These are phyloP conservation scores for Favolaschia claudopus DNA, from an alignment of 768 basidiomycete species.

Conservation along the genomic window DNA sequence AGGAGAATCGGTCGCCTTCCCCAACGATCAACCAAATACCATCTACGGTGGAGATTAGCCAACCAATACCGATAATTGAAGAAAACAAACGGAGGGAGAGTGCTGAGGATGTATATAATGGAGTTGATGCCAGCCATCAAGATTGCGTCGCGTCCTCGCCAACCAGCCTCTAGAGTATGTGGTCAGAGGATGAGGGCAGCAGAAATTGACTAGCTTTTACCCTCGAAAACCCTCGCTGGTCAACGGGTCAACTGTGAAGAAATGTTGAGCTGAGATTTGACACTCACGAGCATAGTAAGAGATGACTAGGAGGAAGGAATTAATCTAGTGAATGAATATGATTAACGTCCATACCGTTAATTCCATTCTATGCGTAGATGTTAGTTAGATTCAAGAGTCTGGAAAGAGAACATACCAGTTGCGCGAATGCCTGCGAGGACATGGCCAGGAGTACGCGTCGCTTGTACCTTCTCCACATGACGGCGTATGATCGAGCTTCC, in stretches of 20 bases:
- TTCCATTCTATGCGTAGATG: conserved; percentile 74
- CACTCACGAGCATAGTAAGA: conserved; percentile 91
- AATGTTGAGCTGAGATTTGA: conserved; percentile 13
- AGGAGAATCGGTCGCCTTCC: conserved; percentile 88
- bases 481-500: conserved; percentile 76
- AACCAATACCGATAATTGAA: background rate
- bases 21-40: conserved; percentile 94
- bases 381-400: background rate
- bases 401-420: conserved; percentile 61
- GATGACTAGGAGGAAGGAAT: conserved; percentile 64
- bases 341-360: conserved; percentile 71
- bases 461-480: conserved; percentile 90
- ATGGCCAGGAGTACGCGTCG: conserved; percentile 90
- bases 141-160: conserved; percentile 92
- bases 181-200: background rate
- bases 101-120: conserved; percentile 79
- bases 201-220: conserved; percentile 42
- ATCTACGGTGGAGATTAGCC: conserved; percentile 53
- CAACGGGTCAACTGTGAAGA: conserved; percentile 9
- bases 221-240: conserved; percentile 89
- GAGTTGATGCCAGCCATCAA: conserved; percentile 97
- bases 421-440: conserved; percentile 96
- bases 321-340: conserved; percentile 12
- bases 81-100: conserved; percentile 77
- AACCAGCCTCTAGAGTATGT: conserved; percentile 80